Evolutionary conservation across 345 rosid genomes (phyloP), one percentile per base, ranked within the genome.

Genomic region (Viola odorata): DNA sequence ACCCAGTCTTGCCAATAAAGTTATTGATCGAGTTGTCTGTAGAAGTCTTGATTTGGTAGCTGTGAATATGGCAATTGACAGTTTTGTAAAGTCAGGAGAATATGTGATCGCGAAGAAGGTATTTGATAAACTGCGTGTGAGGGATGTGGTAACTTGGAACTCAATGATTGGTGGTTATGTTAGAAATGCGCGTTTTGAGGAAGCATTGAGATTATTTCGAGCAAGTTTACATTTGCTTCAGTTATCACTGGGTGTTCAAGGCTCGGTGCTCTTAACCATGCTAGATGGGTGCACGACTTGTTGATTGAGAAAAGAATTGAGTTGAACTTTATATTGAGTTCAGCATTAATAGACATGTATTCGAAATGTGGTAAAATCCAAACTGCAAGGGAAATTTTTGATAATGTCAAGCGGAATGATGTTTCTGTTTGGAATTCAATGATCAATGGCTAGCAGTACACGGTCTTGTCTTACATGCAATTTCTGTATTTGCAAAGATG

Each of bases 371-470:
- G 96, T 42, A 79, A 73, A 72, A 84, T 91, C 37, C 75, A 78
- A 44, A 69, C 64, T 8, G 85, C 98, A 0, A 82, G 67, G 66
- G 84, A 85, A 52, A 57, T 85, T 58, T 91, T 91, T 48, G 66
- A 81, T 9, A 67, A 68, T 1, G 72, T 78, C 50, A 41, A 66
- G 5, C 69, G 63, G 16, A 65, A 39, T 32, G 68, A 88, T 73
- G 87, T 86, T 8, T 91, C 85, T 3, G 57, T 86, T 60, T 91
- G 95, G 98, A 86, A 88, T 44, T 77, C 90, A 4, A 86, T 91
- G 85, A 82, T 91, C 71, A 81, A 68, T 2, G 98, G 96, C 61
- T 91, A 15, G 96, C 92, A 5, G 64, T 75, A 60, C 96, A 91
- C 52, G 98, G 96, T 16, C 77, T 78, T 67, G 91, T 83, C 42